Base-by-base conservation (phyloP, 2,329 filamentous ascomycete species). In the Colletotrichum sp. region DNA sequence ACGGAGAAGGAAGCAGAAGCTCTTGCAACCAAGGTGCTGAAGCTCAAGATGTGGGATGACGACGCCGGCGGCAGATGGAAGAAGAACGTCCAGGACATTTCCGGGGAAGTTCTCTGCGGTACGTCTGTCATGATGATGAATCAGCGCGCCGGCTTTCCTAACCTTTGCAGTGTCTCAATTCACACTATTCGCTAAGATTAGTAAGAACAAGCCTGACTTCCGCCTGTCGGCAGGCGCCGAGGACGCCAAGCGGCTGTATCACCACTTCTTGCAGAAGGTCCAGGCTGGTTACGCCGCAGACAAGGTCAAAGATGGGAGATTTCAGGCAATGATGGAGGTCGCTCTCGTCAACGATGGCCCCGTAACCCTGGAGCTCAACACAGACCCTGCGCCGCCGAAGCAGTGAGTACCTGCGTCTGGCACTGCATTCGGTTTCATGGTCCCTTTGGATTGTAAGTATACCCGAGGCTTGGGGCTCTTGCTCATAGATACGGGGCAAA, bases 271-370 rank as follows among this genome's bases (percentile, higher is more conserved):
- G 79, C 87, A 91, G 67, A 94, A 94, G 80, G 92, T 99, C 57
- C 90, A 93, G 80, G 89, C 93, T 70, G 89, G 92, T 4, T 98
- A 99, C 83, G 84, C 87, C 7, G 84, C 90, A 8, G 94, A 95
- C 10, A 93, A 90, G 78, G 96, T 99, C 74, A 96, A 98, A 83
- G 94, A 99, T 83, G 97, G 98, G n/a, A 92, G 96, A 34, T 99
- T 99, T 84, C 96, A 98, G 82, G 97, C 97, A 66, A 98, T 98
- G 96, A 99, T 99, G 97, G 94, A 99, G 82, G 96, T 99, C 74
- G 94, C 94, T 65, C 86, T 98, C 34, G 93, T 98, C 66, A 99
- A 99, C 79, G 96, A 99, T 79, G 92, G 93, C 2, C 93, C 93
- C 57, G 75, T 73, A 9, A 55, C 73, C 28, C 28, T 68, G 8